Conservation (phyloP, 2,329 filamentous ascomycete species). For the Nigrospora sphaerica region DNA sequence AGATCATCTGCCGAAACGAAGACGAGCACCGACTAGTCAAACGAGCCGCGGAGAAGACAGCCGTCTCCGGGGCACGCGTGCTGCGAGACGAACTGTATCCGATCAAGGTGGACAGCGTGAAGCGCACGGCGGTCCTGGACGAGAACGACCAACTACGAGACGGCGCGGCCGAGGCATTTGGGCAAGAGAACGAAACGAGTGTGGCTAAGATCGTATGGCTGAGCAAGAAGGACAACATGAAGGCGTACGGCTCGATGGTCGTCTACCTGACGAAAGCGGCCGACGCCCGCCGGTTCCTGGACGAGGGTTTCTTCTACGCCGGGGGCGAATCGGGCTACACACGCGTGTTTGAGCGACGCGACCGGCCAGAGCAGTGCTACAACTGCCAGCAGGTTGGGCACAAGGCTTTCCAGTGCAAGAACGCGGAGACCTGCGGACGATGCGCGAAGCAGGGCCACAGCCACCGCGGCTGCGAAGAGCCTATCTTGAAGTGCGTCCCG, state of each 20-base stretch:
- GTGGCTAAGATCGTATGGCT: constrained; percentile 17
- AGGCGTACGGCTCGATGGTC: constrained; percentile 18
- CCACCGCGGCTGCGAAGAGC: too few species aligned
- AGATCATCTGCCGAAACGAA: not conserved
- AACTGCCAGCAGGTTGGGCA: not conserved
- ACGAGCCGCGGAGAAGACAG: not conserved
- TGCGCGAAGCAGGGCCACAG: too few species aligned
- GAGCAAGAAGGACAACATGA: constrained; percentile 11
- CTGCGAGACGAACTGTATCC: constrained; percentile 13
- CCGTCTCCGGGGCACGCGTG: constrained; percentile 8
- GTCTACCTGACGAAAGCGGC: constrained; percentile 12
- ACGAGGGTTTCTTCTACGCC: too few species aligned
- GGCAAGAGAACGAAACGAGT: constrained; percentile 13
- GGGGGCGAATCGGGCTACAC: not conserved
- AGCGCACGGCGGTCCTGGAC: not conserved
- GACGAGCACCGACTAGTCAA: not conserved
- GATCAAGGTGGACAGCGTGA: not conserved
- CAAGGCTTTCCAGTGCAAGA: too few species aligned
- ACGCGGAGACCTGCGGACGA: too few species aligned
- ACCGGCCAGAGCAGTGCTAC: not conserved
- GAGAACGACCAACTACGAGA: too few species aligned
- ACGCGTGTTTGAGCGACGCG: not conserved
- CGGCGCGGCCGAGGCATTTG: too few species aligned
- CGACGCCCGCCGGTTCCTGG: too few species aligned
- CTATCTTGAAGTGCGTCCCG: too few species aligned